Evolutionary conservation across 192 early-diverging fungal species (phyloP), one percentile per base, ranked within the genome.

Genomic region (Backusella mclennaniae): DNA sequence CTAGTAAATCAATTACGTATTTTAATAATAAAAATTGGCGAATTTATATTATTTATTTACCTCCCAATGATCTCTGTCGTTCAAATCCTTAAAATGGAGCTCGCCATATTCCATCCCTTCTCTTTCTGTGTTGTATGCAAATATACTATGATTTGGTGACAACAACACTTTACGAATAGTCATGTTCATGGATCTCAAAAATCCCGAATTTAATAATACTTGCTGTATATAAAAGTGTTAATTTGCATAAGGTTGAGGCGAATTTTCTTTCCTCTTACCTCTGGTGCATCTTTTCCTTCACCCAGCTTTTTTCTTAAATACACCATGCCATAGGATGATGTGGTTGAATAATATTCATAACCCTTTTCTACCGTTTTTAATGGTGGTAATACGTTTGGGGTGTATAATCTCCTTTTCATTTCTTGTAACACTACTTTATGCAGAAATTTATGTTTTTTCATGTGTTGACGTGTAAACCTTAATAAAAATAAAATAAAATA

Each of bases 341-440:
- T 83, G 39, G 81, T 84, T 9, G 86, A 82, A 66, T 87, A 89
- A 71, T 87, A 89, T 35, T 89, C 88, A 35, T 84, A 89, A 31
- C 86, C 88, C 38, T 82, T 71, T 4, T 80, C 82, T 36, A 79
- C 35, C 3, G 85, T 86, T 26, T 82, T 86, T 49, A 89, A 68
- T 6, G 88, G 86, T 21, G 84, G 82, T 21, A 84, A 69, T 17
- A 79, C 53, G 19, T 69, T 82, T 49, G 72, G 76, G 15, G 82
- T 89, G 46, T 79, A 46, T 15, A 89, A 69, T 31, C 80, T 80
- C 49, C 86, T 83, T 67, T 82, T 84, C 86, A 89, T 88, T 73
- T 89, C 88, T 86, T 88, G 41, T 75, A 66, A 74, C 38, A 79
- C 53, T 66, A 66, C 11, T 5, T 29, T 63, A 49, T 66, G 71